Conservation (phyloP, 176 grass and related monocot genomes). For the Rhynchospora pubera region DNA sequence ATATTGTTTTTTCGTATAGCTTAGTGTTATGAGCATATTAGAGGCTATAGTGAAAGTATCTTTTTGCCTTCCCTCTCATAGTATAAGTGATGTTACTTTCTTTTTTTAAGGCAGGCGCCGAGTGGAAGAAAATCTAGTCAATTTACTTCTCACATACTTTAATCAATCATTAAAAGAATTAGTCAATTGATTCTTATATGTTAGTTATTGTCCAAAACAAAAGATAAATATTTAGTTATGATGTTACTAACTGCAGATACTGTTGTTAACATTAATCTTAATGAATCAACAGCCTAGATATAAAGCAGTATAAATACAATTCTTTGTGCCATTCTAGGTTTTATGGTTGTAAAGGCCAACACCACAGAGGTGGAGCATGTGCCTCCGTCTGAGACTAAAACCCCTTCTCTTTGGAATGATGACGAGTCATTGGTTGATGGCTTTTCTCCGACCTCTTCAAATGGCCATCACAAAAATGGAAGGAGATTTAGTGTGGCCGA, state of each 20-base stretch:
- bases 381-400: conserved; percentile 43
- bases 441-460: conserved; percentile 62
- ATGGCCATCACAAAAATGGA: conserved; percentile 54
- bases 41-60: background rate
- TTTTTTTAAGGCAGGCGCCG: too few relatives aligned
- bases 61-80: too few relatives aligned
- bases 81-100: too few relatives aligned
- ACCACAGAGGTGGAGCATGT: conserved; percentile 51
- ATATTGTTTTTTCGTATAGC: background rate
- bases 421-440: conserved; percentile 35
- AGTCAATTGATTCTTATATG: background rate
- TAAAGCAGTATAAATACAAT: background rate
- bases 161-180: background rate
- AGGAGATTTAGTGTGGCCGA: conserved; percentile 43
- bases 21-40: background rate
- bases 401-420: conserved; percentile 69
- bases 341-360: conserved; percentile 70
- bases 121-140: background rate
- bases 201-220: background rate
- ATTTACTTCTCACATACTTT: background rate
- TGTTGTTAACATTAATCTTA: background rate
- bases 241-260: background rate
- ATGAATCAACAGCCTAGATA: background rate
- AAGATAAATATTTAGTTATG: background rate
- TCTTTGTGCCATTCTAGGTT: conserved; percentile 40